These are phyloP conservation scores for Apophysomyces trapeziformis DNA, from an alignment of 371 early-diverging fungal genomes.

Conservation along the genomic window DNA sequence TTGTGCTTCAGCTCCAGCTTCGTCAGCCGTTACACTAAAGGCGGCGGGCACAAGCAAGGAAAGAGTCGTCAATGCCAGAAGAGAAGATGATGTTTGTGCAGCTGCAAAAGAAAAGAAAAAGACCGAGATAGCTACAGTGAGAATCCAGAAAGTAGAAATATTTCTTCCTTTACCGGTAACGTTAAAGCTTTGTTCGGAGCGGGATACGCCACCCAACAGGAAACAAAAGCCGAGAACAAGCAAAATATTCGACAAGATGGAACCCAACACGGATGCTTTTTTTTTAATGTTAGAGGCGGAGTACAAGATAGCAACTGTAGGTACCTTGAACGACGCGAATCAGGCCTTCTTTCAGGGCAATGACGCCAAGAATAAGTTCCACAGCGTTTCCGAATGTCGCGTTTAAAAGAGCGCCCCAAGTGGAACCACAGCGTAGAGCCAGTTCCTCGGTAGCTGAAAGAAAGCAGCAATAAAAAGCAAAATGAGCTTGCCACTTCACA, in stretches of 20 bases:
- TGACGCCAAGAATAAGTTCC: conserved; percentile 80
- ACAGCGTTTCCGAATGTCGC: conserved; percentile 77
- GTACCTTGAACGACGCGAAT: conserved; percentile 79
- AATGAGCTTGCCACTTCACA: neutral
- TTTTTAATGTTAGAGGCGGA: neutral
- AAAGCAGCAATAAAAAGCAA: neutral
- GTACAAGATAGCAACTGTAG: neutral
- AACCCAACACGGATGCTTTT: conserved; percentile 82
- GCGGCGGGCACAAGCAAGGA: conserved; percentile 84
- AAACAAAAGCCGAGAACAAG: conserved; percentile 83
- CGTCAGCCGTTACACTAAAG: conserved; percentile 52
- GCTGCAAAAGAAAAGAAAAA: conserved; percentile 36
- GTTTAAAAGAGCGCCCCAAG: conserved; percentile 43
- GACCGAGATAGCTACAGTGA: conserved; percentile 32
- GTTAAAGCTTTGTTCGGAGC: conserved; percentile 75
- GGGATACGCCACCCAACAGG: conserved; percentile 74
- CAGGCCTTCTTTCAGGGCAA: conserved; percentile 80
- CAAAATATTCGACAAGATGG: conserved; percentile 83
- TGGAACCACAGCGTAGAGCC: conserved; percentile 42
- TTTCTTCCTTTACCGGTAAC: conserved; percentile 48
- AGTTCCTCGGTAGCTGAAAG: conserved; percentile 48
- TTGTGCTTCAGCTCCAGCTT: conserved; percentile 31
- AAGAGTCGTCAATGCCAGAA: conserved; percentile 76
- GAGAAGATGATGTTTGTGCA: conserved; percentile 78
- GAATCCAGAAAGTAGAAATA: conserved; percentile 18